Percentiles rank a stretch among this genome's conserved stretches.
Evolutionary conservation across 495 filamentous ascomycete species (phyloP).

Genomic region (Penicillium fimorum): DNA sequence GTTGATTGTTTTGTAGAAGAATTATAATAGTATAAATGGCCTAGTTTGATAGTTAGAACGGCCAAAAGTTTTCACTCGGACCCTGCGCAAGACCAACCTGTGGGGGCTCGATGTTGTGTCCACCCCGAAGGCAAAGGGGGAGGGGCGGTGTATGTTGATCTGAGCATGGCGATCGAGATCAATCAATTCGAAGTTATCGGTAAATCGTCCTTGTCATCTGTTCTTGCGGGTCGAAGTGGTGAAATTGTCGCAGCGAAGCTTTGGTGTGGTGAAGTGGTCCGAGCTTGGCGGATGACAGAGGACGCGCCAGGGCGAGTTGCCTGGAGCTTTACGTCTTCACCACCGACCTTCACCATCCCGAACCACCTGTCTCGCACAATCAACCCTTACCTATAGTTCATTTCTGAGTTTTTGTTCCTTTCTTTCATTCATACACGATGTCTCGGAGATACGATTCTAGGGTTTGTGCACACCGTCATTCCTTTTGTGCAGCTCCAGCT

Average conservation of each 20-base stretch:
- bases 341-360: slow-evolving; percentile 23
- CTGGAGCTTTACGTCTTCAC: slow-evolving; percentile 37
- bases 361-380: slow-evolving; percentile 8
- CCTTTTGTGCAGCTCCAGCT: slow-evolving; percentile 40
- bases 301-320: slow-evolving; percentile 51
- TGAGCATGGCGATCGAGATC: slow-evolving; percentile 33
- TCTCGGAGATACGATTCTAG: slow-evolving; percentile 98
- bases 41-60: slow-evolving; percentile 33
- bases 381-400: slow-evolving; percentile 8
- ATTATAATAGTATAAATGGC: slow-evolving; percentile 89
- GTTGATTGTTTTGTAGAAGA: slow-evolving; percentile 82
- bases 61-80: slow-evolving; percentile 14
- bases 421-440: slow-evolving; percentile 56
- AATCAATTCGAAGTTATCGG: not conserved
- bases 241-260: slow-evolving; percentile 26
- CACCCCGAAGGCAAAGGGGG: slow-evolving; percentile 74
- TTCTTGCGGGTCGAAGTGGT: slow-evolving; percentile 11
- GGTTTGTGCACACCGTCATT: slow-evolving; percentile 52
- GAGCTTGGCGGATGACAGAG: slow-evolving; percentile 47
- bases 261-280: slow-evolving; percentile 43
- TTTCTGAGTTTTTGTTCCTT: slow-evolving; percentile 13
- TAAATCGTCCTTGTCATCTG: not conserved
- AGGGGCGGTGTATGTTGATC: slow-evolving; percentile 43
- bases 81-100: slow-evolving; percentile 49
- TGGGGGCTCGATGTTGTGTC: slow-evolving; percentile 90